Base-by-base conservation (phyloP, 202 grass and related monocot species). In the Setaria viridis region DNA sequence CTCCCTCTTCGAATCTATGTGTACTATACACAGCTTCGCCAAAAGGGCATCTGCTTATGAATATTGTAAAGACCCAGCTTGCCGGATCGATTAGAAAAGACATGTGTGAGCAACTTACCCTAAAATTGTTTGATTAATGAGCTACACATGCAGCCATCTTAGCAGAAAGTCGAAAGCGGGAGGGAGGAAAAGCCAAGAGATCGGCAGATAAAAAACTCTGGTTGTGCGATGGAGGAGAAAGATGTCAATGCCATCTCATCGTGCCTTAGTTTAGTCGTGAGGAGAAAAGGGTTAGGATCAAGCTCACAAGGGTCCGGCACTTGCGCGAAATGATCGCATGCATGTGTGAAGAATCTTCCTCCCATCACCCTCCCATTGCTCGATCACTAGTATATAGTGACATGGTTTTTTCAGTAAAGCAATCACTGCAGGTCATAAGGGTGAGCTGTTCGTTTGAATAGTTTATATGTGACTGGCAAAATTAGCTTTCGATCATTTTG, bases 261-360 rank as follows among this genome's bases (percentile, higher is more conserved):
- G 82, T 37, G 90, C 19, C 21, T 80, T 84, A 72, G 65, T 89
- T 84, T 83, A 89, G 80, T 55, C 16, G 32, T 65, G 90, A 53
- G 14, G 67, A 15, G 32, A 47, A 80, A 88, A 76, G 29, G 76
- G 63, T 84, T 85, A 85, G 85, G 70, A 85, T 87, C 89, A 81
- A 70, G 72, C 45, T 6, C 29, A 17, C 37, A 42, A 72, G 39
- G 39, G 62, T 60, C 78, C 70, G 79, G 58, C 53, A 64, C 79
- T 87, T 71, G 21, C 70, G 59, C 73, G 57, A 84, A 79, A 92
- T 86, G 77, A 87, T 92, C 71, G 76, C 84, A 11, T 77, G 84
- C 90, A 92, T 92, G 84, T 92, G 90, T 87, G 84, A 87, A 81
- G 87, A 92, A 92, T 92, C 90, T 89, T 89, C 87, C 75, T 34